These are phyloP conservation scores for Amanita subjunquillea DNA, from an alignment of 768 basidiomycete species.

Conservation along the genomic window DNA sequence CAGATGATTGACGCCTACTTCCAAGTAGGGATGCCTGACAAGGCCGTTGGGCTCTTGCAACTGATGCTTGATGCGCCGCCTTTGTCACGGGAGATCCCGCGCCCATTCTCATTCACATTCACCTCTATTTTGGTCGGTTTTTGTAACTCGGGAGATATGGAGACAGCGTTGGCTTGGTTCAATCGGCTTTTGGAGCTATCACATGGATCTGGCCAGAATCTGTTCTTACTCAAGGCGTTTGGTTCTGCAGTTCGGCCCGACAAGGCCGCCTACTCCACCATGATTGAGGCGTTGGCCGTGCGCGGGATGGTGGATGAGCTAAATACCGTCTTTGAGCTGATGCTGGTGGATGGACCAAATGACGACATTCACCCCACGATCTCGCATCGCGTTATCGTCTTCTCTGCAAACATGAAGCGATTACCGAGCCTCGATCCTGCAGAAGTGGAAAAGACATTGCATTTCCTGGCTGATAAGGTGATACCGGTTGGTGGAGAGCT, in stretches of 20 bases:
- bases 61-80: conserved; percentile 52
- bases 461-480: conserved; percentile 12
- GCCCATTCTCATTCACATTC: conserved; percentile 54
- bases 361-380: conserved; percentile 23
- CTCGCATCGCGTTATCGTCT: conserved; percentile 32
- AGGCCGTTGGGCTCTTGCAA: conserved; percentile 57
- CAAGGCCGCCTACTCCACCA: conserved; percentile 40
- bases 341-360: conserved; percentile 22
- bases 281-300: conserved; percentile 47
- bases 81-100: conserved; percentile 33
- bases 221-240: conserved; percentile 16
- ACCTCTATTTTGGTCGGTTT: conserved; percentile 58
- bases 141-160: conserved; percentile 45
- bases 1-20: conserved; percentile 72
- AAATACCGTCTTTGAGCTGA: conserved; percentile 39
- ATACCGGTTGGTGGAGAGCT: neutral
- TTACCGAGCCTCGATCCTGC: neutral
- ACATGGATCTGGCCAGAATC: conserved; percentile 14
- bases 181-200: conserved; percentile 42
- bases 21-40: conserved; percentile 46
- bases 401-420: conserved; percentile 22
- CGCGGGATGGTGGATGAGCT: conserved; percentile 41
- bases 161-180: conserved; percentile 65
- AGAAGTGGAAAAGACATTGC: conserved; percentile 9
- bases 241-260: conserved; percentile 40